Percentiles rank a stretch among this genome's conserved stretches.
These are phyloP conservation scores for Hemerocallis citrina DNA, from an alignment of 106 monocot species.

Conservation along the genomic window DNA sequence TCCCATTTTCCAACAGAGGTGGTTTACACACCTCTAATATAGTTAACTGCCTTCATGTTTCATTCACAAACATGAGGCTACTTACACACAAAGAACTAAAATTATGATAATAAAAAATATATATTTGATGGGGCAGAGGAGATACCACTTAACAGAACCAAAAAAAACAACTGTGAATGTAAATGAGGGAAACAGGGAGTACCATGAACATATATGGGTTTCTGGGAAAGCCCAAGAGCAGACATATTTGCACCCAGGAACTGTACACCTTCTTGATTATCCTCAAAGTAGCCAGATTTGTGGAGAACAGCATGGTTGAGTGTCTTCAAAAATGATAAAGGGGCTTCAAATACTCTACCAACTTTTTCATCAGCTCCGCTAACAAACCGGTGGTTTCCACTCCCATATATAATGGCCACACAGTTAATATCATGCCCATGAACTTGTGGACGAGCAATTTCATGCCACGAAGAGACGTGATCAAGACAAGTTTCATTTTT, in stretches of 20 bases:
- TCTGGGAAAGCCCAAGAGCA: conserved; percentile 97
- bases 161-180: too few species aligned
- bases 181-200: conserved; percentile 3
- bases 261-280: conserved; percentile 51
- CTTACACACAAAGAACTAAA: too few species aligned
- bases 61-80: too few species aligned
- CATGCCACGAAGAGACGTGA: conserved; percentile 53
- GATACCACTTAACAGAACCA: too few species aligned
- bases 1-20: too few species aligned
- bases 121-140: too few species aligned
- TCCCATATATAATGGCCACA: conserved; percentile 57
- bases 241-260: conserved; percentile 99
- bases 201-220: conserved; percentile 85
- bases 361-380: conserved; percentile 99
- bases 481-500: conserved; percentile 18
- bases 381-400: conserved; percentile 86
- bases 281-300: conserved; percentile 24
- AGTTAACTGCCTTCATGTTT: too few species aligned
- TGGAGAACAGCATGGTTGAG: conserved; percentile 38
- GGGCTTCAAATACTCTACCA: conserved; percentile 90
- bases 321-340: conserved; percentile 91
- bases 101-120: too few species aligned
- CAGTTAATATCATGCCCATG: conserved; percentile 99
- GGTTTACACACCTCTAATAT: too few species aligned
- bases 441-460: conserved; percentile 96